Base-by-base conservation (phyloP, 2,329 filamentous ascomycete genomes). In the Fusarium kyushuense region DNA sequence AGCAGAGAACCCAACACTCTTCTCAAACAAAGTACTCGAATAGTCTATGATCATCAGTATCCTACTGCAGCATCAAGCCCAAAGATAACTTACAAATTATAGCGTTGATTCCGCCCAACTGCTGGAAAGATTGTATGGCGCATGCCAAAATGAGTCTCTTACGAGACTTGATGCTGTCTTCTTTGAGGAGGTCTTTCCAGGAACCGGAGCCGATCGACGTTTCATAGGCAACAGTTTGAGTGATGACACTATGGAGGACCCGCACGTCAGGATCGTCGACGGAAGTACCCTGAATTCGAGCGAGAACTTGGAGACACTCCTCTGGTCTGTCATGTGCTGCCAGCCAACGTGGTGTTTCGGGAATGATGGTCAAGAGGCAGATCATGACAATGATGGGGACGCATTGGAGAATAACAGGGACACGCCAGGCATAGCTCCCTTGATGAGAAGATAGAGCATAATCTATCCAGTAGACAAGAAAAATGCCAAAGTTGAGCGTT, bases 81-180 rank as follows among this genome's bases (percentile, higher is more conserved):
- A 8, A 5, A 16, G 7, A 12, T 12, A 5, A 33, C 74, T 59
- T n/a, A 77, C 75, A 85, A 21, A 83, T 83, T 29, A 84, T 79
- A 6, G 81, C 80, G 33, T 84, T 86, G 62, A 83, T 84, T 4
- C 84, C 84, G 7, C 79, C 79, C 3, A 85, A 75, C 32, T 85
- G 84, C 58, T 85, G 83, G n/a, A 38, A 38, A 1, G n/a, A 19
- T 13, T 38, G 35, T 6, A 38, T 19, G 13, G 35, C 19, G 12
- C 35, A 38, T 3, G 76, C 74, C 36, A 80, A 69, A 10, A 79
- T 41, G 0, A 80, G 67, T 8, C 78, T 52, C n/a, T 53, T 69
- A 25, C 70, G 74, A 11, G 74, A 76, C 56, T 77, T 75, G 58
- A 79, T 76, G n/a, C 67, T 58, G 21, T 79, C 78, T 3, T 74